These are phyloP conservation scores for Mycena vulgaris DNA, from an alignment of 768 basidiomycete species.

Conservation along the genomic window DNA sequence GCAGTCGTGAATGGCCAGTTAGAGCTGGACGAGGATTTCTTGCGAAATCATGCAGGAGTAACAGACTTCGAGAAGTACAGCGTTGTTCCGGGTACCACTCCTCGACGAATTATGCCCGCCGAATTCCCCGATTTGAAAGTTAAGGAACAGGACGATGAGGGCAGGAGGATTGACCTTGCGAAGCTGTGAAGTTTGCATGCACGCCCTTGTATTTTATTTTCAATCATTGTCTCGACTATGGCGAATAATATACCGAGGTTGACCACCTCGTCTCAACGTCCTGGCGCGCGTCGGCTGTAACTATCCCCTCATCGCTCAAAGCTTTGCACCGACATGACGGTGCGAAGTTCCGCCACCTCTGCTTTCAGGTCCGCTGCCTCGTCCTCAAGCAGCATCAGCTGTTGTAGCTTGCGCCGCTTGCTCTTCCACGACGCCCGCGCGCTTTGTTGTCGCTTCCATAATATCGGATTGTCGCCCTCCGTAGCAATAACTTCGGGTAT, in stretches of 20 bases:
- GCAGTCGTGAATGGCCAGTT: conserved; percentile 34
- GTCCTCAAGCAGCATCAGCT: background rate
- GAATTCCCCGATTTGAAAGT: conserved; percentile 33
- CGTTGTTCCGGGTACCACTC: conserved; percentile 25
- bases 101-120: conserved; percentile 38
- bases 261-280: too few relatives aligned
- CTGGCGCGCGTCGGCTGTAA: too few relatives aligned
- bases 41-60: conserved; percentile 31
- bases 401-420: background rate
- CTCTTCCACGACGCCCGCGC: background rate
- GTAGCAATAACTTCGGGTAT: background rate
- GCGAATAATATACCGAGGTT: too few relatives aligned
- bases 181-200: conserved; percentile 11
- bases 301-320: too few relatives aligned
- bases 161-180: conserved; percentile 34
- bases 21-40: conserved; percentile 36
- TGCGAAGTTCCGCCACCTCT: background rate
- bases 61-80: conserved; percentile 36
- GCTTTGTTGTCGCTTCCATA: background rate
- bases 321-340: background rate
- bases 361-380: background rate
- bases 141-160: conserved; percentile 38
- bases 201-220: background rate
- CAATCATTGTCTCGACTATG: too few relatives aligned
- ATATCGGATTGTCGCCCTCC: background rate